Percentiles rank a stretch among this genome's conserved stretches.
These are phyloP conservation scores for Escallonia herrerae DNA, from an alignment of 129 eudicot genomes.

Conservation along the genomic window DNA sequence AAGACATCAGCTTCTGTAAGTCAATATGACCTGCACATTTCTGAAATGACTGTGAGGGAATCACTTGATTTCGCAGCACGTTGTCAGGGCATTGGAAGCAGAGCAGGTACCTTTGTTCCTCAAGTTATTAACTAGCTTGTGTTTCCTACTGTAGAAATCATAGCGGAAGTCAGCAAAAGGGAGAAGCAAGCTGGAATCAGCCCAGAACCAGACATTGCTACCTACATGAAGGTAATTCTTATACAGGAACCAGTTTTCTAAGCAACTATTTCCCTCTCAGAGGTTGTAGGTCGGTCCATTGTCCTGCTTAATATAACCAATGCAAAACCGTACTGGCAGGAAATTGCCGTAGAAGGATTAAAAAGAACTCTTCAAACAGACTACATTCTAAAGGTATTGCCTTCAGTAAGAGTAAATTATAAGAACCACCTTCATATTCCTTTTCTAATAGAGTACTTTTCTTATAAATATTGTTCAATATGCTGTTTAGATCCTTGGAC, in stretches of 20 bases:
- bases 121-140: neutral
- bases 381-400: conserved; percentile 16
- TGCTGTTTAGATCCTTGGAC: conserved; percentile 13
- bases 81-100: conserved; percentile 18
- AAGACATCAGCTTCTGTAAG: conserved; percentile 18
- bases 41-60: conserved; percentile 18
- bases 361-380: conserved; percentile 19
- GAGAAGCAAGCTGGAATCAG: conserved; percentile 12
- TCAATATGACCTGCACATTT: conserved; percentile 16
- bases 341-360: conserved; percentile 9
- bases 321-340: neutral
- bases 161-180: conserved; percentile 10
- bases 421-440: neutral
- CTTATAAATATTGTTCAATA: neutral
- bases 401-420: neutral
- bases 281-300: neutral
- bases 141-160: neutral
- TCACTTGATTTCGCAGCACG: conserved; percentile 15
- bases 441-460: neutral
- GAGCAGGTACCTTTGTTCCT: conserved; percentile 11
- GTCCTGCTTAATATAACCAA: neutral
- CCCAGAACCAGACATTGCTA: conserved; percentile 17
- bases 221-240: conserved; percentile 19
- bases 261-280: neutral
- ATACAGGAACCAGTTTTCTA: neutral